Conservation (phyloP, 495 filamentous ascomycete genomes). For the Aspergillus hancockii region DNA sequence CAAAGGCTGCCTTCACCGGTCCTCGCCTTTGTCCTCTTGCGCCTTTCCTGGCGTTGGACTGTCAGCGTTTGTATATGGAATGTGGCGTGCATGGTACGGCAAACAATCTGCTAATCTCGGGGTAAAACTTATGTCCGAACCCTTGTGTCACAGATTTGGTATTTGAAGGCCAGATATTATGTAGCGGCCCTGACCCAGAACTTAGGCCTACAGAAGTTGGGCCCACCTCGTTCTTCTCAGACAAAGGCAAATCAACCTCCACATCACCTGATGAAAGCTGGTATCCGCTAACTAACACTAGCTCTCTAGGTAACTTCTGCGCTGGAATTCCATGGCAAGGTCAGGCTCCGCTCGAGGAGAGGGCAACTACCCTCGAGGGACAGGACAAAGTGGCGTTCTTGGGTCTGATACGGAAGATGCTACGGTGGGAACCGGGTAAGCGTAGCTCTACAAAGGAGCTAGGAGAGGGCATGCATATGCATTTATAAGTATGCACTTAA, state of each 20-base stretch:
- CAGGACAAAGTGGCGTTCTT: constrained; percentile 5
- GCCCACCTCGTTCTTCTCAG: constrained; percentile 38
- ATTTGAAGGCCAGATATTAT: constrained; percentile 31
- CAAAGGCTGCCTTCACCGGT: constrained; percentile 23
- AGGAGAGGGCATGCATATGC: too few relatives aligned
- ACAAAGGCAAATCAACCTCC: constrained; percentile 13
- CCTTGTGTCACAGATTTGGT: constrained; percentile 29
- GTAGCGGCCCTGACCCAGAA: constrained; percentile 27
- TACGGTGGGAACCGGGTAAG: too few relatives aligned
- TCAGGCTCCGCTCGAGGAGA: constrained; percentile 32
- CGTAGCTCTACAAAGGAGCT: too few relatives aligned
- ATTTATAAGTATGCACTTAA: too few relatives aligned
- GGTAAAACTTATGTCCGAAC: constrained; percentile 2
- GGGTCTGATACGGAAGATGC: too few relatives aligned
- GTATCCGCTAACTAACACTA: background rate
- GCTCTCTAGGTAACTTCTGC: constrained; percentile 19
- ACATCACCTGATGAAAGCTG: background rate
- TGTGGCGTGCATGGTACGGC: constrained; percentile 49
- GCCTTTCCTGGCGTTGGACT: constrained; percentile 46
- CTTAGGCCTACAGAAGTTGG: constrained; percentile 34
- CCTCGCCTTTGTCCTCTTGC: constrained; percentile 25
- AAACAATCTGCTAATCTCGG: background rate
- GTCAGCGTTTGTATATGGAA: constrained; percentile 46
- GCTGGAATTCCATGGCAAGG: constrained; percentile 14
- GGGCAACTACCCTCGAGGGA: constrained; percentile 24